phyloP scores from a whole-genome alignment of 2,329 filamentous ascomycete genomes.

The Onygena corvina region DNA sequence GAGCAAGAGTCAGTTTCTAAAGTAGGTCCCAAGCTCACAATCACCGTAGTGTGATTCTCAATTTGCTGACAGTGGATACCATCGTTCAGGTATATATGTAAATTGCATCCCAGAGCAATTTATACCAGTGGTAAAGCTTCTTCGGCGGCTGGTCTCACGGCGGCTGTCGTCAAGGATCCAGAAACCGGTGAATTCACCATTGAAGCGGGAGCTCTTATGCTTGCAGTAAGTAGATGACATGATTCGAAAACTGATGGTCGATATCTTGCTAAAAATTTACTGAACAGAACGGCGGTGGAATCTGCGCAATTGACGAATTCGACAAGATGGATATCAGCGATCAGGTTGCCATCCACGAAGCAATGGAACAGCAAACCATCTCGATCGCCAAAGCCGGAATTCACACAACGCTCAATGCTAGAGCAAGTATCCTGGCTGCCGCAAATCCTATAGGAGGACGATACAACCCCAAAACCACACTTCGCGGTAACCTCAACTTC shows the following conservation, averaged over 20 bases:
- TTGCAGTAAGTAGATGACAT: conserved; percentile 47
- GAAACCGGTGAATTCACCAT: conserved; percentile 98
- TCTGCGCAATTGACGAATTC: conserved; percentile 97
- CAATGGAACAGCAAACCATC: conserved; percentile 99
- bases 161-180: conserved; percentile 93
- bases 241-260: background rate
- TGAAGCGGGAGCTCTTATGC: conserved; percentile 93
- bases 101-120: conserved; percentile 87
- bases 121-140: conserved; percentile 98
- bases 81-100: conserved; percentile 62
- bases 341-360: conserved; percentile 98
- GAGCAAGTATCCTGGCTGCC: conserved; percentile 87
- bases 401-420: conserved; percentile 89
- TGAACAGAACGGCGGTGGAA: conserved; percentile 59
- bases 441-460: conserved; percentile 91
- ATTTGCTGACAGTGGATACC: background rate
- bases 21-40: conserved; percentile 36
- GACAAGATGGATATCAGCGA: conserved; percentile 99
- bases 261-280: conserved; percentile 8
- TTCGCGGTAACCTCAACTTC: conserved; percentile 96
- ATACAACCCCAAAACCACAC: conserved; percentile 88
- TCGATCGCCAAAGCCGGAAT: conserved; percentile 98
- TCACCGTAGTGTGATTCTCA: background rate
- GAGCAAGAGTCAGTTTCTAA: conserved; percentile 94
- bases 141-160: conserved; percentile 91